phyloP scores from a whole-genome alignment of 2,329 filamentous ascomycete genomes.

The Botryotinia narcissicola region DNA sequence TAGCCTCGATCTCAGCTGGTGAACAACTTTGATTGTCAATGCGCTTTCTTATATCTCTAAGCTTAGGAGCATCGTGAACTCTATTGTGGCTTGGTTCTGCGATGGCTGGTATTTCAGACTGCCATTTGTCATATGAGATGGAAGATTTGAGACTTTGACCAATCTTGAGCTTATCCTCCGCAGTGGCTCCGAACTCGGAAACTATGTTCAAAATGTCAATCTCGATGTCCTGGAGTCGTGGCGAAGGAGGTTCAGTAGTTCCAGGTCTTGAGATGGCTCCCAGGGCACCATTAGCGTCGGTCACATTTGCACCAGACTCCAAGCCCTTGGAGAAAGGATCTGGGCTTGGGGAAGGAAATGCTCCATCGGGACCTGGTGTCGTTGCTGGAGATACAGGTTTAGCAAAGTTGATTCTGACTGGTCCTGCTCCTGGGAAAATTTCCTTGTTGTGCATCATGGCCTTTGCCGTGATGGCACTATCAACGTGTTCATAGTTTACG shows the following conservation, averaged over 20 bases:
- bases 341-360: conserved; percentile 87
- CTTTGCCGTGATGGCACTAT: conserved; percentile 88
- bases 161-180: conserved; percentile 74
- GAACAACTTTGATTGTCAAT: conserved; percentile 94
- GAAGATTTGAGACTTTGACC: conserved; percentile 71
- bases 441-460: conserved; percentile 90
- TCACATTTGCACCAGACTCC: conserved; percentile 46
- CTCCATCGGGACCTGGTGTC: conserved; percentile 83
- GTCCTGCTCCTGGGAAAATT: conserved; percentile 94
- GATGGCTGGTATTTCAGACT: conserved; percentile 84
- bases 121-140: conserved; percentile 69
- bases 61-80: conserved; percentile 88
- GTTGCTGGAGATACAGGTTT: conserved; percentile 90
- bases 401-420: conserved; percentile 93
- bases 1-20: conserved; percentile 84
- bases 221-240: conserved; percentile 74
- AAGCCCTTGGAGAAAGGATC: conserved; percentile 68
- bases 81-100: conserved; percentile 85
- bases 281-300: conserved; percentile 40
- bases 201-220: conserved; percentile 83
- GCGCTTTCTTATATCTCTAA: conserved; percentile 93
- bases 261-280: conserved; percentile 44
- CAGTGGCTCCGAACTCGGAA: conserved; percentile 78
- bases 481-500: conserved; percentile 90
- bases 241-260: conserved; percentile 61